Evolutionary conservation across 179 eudicot species (phyloP).

Genomic region (Silene noctiflora): DNA sequence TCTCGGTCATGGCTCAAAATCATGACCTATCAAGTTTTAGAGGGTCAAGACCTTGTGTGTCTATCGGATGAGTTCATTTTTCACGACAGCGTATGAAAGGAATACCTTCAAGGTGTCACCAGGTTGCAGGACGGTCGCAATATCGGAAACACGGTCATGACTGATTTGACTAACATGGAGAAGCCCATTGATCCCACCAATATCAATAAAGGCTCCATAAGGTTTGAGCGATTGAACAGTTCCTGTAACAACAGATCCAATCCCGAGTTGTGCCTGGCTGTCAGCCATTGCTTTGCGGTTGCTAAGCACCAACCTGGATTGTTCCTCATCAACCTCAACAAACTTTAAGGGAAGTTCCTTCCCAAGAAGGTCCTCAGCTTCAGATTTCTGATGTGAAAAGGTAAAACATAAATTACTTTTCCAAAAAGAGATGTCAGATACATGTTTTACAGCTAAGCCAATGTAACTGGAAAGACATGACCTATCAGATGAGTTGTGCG

Average conservation of each 20-base stretch:
- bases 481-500: neutral
- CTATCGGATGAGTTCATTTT: neutral
- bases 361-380: conserved; percentile 79
- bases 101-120: conserved; percentile 92
- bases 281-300: conserved; percentile 98
- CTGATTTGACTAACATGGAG: conserved; percentile 98
- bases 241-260: conserved; percentile 91
- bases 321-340: conserved; percentile 98
- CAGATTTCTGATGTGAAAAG: conserved; percentile 49
- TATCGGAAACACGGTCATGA: conserved; percentile 92
- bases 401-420: neutral
- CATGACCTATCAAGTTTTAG: conserved; percentile 63
- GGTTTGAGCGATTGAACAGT: conserved; percentile 95
- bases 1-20: conserved; percentile 96
- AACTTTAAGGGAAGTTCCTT: conserved; percentile 85
- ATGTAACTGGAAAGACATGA: neutral
- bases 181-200: conserved; percentile 97
- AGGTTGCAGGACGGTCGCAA: conserved; percentile 92
- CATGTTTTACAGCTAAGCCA: neutral
- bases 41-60: neutral
- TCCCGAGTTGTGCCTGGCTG: conserved; percentile 94
- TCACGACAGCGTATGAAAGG: neutral
- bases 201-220: conserved; percentile 96
- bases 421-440: neutral
- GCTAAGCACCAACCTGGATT: conserved; percentile 76